These are phyloP conservation scores for Tricholoma bakamatsutake DNA, from an alignment of 768 basidiomycete genomes.

Conservation along the genomic window DNA sequence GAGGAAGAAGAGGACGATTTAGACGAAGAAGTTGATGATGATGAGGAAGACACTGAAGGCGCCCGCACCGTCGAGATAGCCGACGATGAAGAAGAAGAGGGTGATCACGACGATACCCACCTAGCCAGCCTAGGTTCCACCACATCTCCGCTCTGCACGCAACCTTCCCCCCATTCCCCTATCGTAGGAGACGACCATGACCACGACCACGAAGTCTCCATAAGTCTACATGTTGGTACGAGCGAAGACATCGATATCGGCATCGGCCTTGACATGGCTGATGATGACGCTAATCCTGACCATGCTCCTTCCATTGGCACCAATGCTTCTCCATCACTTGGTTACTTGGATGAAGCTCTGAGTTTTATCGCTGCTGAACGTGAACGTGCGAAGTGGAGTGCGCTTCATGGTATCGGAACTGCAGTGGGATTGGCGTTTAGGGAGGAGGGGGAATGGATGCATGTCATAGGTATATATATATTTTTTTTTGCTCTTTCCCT, in stretches of 20 bases:
- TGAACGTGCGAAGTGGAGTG: constrained; percentile 57
- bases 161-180: constrained; percentile 8
- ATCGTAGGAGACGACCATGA: background rate
- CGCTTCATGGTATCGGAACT: constrained; percentile 24
- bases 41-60: constrained; percentile 28
- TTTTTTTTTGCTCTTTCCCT: background rate
- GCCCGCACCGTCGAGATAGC: constrained; percentile 33
- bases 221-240: background rate
- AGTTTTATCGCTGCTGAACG: constrained; percentile 73
- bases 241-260: background rate
- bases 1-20: background rate
- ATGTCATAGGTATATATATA: constrained; percentile 31
- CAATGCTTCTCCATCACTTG: constrained; percentile 48
- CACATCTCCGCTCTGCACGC: constrained; percentile 8
- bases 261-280: background rate
- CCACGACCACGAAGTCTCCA: constrained; percentile 1
- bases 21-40: background rate
- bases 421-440: constrained; percentile 18
- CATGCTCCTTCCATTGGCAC: background rate
- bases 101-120: background rate
- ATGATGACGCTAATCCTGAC: background rate
- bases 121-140: constrained; percentile 3
- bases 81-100: constrained; percentile 8
- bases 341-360: constrained; percentile 66
- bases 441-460: constrained; percentile 27